Conservation (phyloP, 371 early-diverging fungal genomes). For the Apophysomyces ossiformis region DNA sequence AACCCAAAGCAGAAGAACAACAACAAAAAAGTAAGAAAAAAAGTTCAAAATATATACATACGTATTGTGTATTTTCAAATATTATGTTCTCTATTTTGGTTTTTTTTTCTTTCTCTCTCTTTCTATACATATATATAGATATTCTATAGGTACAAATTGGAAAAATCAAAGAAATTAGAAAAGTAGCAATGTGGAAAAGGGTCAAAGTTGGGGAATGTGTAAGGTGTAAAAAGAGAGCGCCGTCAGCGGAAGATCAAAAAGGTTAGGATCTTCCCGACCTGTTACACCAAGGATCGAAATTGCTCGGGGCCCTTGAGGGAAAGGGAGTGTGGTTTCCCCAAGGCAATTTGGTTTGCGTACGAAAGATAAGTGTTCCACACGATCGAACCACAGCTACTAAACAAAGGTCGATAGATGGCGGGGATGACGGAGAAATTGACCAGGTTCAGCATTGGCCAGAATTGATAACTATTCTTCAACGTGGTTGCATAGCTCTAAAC, state of each 20-base stretch:
- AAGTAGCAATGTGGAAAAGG: too few species aligned
- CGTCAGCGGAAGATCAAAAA: not conserved
- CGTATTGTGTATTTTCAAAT: too few species aligned
- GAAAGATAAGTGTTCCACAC: slow-evolving; percentile 80
- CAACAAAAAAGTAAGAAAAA: slow-evolving; percentile 2
- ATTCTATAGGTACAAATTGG: too few species aligned
- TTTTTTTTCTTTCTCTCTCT: not conserved
- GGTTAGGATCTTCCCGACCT: not conserved
- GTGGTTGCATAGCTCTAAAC: slow-evolving; percentile 41
- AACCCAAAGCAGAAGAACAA: not conserved
- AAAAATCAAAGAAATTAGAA: too few species aligned
- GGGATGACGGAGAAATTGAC: slow-evolving; percentile 78
- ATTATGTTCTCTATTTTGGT: not conserved
- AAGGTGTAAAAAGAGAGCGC: not conserved
- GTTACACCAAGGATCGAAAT: slow-evolving; percentile 2
- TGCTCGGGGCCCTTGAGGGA: slow-evolving; percentile 7
- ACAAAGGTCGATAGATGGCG: slow-evolving; percentile 67
- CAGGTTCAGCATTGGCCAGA: slow-evolving; percentile 80
- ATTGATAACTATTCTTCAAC: slow-evolving; percentile 65
- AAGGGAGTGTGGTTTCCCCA: not conserved
- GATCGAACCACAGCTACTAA: slow-evolving; percentile 66
- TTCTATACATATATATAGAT: too few species aligned
- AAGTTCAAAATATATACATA: too few species aligned
- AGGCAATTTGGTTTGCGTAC: slow-evolving; percentile 47
- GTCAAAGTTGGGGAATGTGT: too few species aligned